Conservation (phyloP, 1,284 basidiomycete genomes). For the Ceratobasidium sp. region DNA sequence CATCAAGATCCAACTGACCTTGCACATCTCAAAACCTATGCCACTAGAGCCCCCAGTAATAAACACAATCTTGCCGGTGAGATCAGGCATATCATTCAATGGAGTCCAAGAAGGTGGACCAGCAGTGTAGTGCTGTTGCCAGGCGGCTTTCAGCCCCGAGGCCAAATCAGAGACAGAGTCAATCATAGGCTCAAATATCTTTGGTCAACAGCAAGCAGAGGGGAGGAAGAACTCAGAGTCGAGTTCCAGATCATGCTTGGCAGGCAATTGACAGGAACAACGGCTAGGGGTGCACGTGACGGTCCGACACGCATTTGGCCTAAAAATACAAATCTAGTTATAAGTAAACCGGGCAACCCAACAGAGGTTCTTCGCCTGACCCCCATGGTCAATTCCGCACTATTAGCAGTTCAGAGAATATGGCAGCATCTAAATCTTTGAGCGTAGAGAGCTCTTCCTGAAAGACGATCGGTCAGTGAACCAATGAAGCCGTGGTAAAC, state of each 20-base stretch:
- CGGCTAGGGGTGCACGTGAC: background rate
- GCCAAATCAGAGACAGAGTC: background rate
- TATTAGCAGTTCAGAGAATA: constrained; percentile 11
- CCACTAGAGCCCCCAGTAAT: constrained; percentile 37
- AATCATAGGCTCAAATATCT: background rate
- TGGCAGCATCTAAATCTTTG: background rate
- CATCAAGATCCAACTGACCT: constrained; percentile 10
- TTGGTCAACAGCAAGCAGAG: background rate
- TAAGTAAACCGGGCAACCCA: too few species aligned
- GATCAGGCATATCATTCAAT: constrained; percentile 32
- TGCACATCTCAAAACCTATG: constrained; percentile 42
- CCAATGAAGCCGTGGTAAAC: background rate
- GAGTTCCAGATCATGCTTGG: background rate
- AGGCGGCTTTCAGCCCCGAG: constrained; percentile 7
- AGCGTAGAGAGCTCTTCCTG: constrained; percentile 21
- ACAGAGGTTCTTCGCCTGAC: too few species aligned
- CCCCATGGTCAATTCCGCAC: background rate
- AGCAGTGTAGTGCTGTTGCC: constrained; percentile 28
- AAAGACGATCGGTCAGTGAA: background rate
- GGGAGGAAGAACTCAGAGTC: background rate
- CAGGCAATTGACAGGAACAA: background rate
- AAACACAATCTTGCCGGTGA: constrained; percentile 34
- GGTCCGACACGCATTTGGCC: background rate
- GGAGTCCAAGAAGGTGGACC: constrained; percentile 25
- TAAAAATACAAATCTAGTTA: background rate